Evolutionary conservation across 1,139 yeast genomes (phyloP), one percentile per base, ranked within the genome.

Genomic region (Yarrowia galli): DNA sequence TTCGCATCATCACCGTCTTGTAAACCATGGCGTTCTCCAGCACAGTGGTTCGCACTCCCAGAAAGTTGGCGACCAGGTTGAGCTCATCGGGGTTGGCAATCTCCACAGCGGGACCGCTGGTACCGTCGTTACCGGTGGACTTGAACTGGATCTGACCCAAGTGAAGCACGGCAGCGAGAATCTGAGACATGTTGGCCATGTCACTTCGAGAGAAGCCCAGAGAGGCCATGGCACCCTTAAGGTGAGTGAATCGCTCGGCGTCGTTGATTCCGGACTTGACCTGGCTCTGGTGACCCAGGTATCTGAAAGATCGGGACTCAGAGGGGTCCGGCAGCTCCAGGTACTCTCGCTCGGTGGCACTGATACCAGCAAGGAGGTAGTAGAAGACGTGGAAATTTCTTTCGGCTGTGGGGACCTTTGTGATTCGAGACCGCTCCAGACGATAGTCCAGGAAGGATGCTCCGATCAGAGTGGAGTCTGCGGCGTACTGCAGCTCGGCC

Each of bases 91-190:
- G 73, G 68, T 78, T 79, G 49, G 75, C 74, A 58, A 79, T 79
- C 67, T 78, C 79, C n/a, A 78, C 79, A 5, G 81, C 80, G 15
- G 79, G 78, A 9, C 77, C 75, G 16, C 75, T 72, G 15, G 77
- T 73, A 28, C 80, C 81, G 56, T 75, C 78, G 12, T 76, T 71
- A 3, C 77, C 76, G 8, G 79, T 74, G 9, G 77, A 72, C 68
- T 75, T 70, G 72, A 80, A 80, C 65, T 76, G 73, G 32, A 80
- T 72, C 72, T 80, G 82, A 46, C 83, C 83, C 40, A 80, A 74
- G 66, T 80, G 83, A 40, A 80, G 74, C 40, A 80, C 77, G 7
- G 83, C 83, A 2, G 83, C 83, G 43, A 80, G 73, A n/a, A 80
- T 75, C 68, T 80, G 83, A 69, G 80, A 79, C 28, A 80, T 77